Evolutionary conservation across 805 yeast genomes (phyloP), one percentile per base, ranked within the genome.

Genomic region (Candida sphagnicola): DNA sequence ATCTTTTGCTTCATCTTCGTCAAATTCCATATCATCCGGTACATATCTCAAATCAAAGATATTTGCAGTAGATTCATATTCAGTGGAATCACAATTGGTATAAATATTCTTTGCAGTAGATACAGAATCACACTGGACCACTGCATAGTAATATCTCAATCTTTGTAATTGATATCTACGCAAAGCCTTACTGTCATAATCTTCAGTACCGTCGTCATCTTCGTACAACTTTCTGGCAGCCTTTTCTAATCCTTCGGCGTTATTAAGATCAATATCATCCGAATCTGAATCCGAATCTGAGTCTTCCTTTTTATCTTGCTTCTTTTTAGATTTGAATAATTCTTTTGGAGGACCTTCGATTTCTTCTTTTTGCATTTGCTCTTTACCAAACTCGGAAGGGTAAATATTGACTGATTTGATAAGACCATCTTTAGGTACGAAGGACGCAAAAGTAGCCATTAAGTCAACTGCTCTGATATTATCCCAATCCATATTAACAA

Each of bases 401-500:
- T 73, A 88, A 8, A 93, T 78, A 4, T 77, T 56, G 6, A 93
- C 82, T n/a, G 80, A 77, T 32, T 65, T 57, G 39, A 91, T 82
- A 32, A 68, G 65, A 1, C 95, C 95, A 25, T 75, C 80, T 16
- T 77, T 62, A 14, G 96, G 96, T 16, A 85, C 81, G 63, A 91
- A 93, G 39, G 95, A 79, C 5, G 80, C 66, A 51, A 91, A 88
- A 0, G 98, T 83, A 4, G 95, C 95, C 83, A 86, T 77, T 46
- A 91, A 66, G 57, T 93, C 98, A 3, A 78, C 77, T 0, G 98
- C 85, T 33, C 78, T 75, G n/a, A 93, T 74, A 54, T 93, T 85
- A 51, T 93, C 99, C 99, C 99, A 93, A 57, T 93, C 99, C 75
- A 93, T 70, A 54, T 93, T 93, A 21, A 93, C 98, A 1, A 83